phyloP scores from a whole-genome alignment of 345 rosid species.

The Eutrema japonicum region DNA sequence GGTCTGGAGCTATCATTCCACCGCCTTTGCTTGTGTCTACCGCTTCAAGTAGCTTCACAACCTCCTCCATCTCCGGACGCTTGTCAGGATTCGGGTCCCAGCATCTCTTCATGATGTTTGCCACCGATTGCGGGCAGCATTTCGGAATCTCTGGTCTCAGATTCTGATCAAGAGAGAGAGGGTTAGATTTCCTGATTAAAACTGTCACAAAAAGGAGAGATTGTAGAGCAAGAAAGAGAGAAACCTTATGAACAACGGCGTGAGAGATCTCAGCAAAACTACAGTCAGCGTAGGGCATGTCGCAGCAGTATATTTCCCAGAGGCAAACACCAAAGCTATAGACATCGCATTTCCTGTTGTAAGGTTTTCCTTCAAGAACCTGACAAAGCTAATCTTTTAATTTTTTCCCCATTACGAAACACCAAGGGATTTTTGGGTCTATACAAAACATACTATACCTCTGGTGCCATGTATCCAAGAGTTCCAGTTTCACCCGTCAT shows the following conservation, averaged over 20 bases:
- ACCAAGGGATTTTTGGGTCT: background rate
- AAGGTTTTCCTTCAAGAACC: slow-evolving; percentile 89
- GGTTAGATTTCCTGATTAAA: slow-evolving; percentile 13
- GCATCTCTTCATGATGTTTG: slow-evolving; percentile 74
- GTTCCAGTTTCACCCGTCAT: slow-evolving; percentile 95
- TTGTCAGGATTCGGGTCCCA: slow-evolving; percentile 75
- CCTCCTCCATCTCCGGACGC: slow-evolving; percentile 85
- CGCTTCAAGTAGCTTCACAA: slow-evolving; percentile 66
- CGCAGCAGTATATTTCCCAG: slow-evolving; percentile 90
- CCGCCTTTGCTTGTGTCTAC: slow-evolving; percentile 88
- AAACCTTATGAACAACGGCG: slow-evolving; percentile 75
- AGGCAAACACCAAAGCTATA: slow-evolving; percentile 87
- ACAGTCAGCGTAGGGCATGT: slow-evolving; percentile 76
- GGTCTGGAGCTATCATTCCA: slow-evolving; percentile 89
- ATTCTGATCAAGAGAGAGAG: slow-evolving; percentile 51
- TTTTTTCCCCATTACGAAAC: background rate
- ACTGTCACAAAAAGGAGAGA: background rate
- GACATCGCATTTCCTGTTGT: slow-evolving; percentile 81
- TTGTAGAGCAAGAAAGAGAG: background rate
- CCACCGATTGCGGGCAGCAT: slow-evolving; percentile 72
- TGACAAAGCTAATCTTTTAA: slow-evolving; percentile 19
- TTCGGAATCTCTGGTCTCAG: slow-evolving; percentile 75
- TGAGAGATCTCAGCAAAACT: slow-evolving; percentile 78
- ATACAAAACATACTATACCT: slow-evolving; percentile 51
- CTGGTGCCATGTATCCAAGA: slow-evolving; percentile 88